These are phyloP conservation scores for Yamadazyma siamensis DNA, from an alignment of 1,139 yeast species.

Conservation along the genomic window DNA sequence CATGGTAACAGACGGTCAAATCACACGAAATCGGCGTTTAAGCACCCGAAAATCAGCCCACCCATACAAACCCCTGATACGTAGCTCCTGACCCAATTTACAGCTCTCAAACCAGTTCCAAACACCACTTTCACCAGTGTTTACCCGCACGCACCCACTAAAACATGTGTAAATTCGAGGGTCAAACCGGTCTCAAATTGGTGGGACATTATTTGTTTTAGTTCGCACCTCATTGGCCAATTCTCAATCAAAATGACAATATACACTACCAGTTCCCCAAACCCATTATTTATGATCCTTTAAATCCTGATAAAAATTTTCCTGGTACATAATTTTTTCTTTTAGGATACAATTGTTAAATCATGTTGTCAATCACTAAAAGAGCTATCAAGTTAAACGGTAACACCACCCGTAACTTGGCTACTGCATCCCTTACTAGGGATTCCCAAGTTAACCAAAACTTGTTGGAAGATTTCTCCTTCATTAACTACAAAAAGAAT, in stretches of 20 bases:
- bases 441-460: slow-evolving; percentile 93
- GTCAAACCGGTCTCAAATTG: slow-evolving; percentile 7
- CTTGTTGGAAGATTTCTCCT: slow-evolving; percentile 83
- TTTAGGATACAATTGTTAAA: slow-evolving; percentile 6
- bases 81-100: too few species aligned
- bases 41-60: too few species aligned
- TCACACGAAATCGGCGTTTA: background rate
- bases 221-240: slow-evolving; percentile 9
- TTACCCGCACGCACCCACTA: too few species aligned
- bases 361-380: slow-evolving; percentile 43
- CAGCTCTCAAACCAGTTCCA: too few species aligned
- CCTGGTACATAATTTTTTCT: slow-evolving; percentile 5
- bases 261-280: slow-evolving; percentile 3
- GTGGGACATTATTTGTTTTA: slow-evolving; percentile 12
- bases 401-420: slow-evolving; percentile 62
- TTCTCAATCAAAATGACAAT: too few species aligned
- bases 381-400: slow-evolving; percentile 31
- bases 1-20: background rate
- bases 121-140: too few species aligned
- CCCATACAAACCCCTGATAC: too few species aligned
- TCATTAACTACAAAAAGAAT: slow-evolving; percentile 73
- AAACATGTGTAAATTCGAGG: slow-evolving; percentile 5
- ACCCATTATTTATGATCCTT: slow-evolving; percentile 7
- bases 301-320: slow-evolving; percentile 5
- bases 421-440: slow-evolving; percentile 72